Base-by-base conservation (phyloP, 2,329 filamentous ascomycete species). In the Curvularia sp. region DNA sequence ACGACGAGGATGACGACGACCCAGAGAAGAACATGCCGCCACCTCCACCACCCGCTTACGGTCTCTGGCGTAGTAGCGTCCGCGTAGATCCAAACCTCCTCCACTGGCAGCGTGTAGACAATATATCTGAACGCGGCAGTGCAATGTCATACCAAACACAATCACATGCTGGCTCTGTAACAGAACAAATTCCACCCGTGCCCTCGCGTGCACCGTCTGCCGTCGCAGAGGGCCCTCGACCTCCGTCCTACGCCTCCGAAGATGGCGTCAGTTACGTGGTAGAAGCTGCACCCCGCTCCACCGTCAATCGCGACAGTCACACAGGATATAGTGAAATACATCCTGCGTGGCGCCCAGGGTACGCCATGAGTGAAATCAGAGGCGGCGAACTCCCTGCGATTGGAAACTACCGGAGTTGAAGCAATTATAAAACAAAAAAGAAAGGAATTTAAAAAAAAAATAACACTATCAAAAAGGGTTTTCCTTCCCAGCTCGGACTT, bases 51-150 rank as follows among this genome's bases (percentile, higher is more conserved):
- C 93, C 93, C 0, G 92, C 92, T 2, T 97, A 97, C 72, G 93
- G 93, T 0, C 80, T 92, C 0, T 96, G 92, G 91, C 84, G 92
- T 52, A 88, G 89, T 75, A 94, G 89, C 70, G 91, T 95, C 0
- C 84, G 91, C 48, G 89, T 93, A 31, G 90, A 96, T 69, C 92
- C 92, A 1, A 86, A 94, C 70, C 82, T 92, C 13, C 82, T 96
- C 26, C 92, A 90, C 73, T 96, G 92, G 92, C 88, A 90, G 75
- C 86, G 89, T 38, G 89, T 73, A 9, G 69, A 74, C 1, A 53
- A 50, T 10, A 33, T 35, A 3, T 28, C 47, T 31, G 31, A 44
- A 31, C 31, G 56, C 9, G 53, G 44, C 1, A 64, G 55, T 1
- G 47, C 58, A 13, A 49, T 61, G 18, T 48, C 64, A 15, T 43